Conservation (phyloP, 495 filamentous ascomycete species). For the Xylaria curta region DNA sequence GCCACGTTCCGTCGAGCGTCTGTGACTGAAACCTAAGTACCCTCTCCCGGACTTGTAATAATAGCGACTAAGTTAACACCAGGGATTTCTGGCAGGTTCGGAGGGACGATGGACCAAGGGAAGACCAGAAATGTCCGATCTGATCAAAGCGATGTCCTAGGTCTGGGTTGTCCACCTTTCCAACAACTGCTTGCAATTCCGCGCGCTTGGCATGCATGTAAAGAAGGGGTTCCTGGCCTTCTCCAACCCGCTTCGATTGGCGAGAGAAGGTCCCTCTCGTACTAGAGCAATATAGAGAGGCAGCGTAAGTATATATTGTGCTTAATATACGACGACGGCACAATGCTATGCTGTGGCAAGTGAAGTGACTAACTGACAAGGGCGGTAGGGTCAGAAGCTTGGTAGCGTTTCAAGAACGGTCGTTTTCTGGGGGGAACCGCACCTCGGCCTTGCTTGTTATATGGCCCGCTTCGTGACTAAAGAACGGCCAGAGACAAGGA, state of each 20-base stretch:
- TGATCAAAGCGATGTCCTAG: conserved; percentile 40
- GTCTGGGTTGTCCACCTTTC: conserved; percentile 37
- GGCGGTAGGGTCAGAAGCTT: conserved; percentile 34
- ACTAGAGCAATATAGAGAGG: conserved; percentile 42
- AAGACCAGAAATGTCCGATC: conserved; percentile 43
- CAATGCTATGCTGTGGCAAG: conserved; percentile 25
- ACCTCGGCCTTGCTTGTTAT: conserved; percentile 38
- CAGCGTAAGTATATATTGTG: conserved; percentile 39
- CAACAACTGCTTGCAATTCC: conserved; percentile 37
- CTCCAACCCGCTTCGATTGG: conserved; percentile 39
- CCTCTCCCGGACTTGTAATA: conserved; percentile 32
- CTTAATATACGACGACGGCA: conserved; percentile 44
- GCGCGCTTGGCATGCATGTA: conserved; percentile 44
- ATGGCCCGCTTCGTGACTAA: conserved; percentile 40
- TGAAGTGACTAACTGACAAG: conserved; percentile 22
- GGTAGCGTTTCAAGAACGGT: conserved; percentile 34
- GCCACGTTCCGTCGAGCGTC: conserved; percentile 31
- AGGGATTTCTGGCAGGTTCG: conserved; percentile 36
- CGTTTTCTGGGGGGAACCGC: conserved; percentile 22
- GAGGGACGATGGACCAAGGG: conserved; percentile 44
- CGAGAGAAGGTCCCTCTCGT: conserved; percentile 33
- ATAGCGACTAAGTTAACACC: conserved; percentile 37
- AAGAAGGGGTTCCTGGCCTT: conserved; percentile 40
- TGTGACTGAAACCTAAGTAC: conserved; percentile 32
- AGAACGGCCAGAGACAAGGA: conserved; percentile 32